Evolutionary conservation across 2,329 filamentous ascomycete genomes (phyloP).

Genomic region (Rutstroemia sp.): DNA sequence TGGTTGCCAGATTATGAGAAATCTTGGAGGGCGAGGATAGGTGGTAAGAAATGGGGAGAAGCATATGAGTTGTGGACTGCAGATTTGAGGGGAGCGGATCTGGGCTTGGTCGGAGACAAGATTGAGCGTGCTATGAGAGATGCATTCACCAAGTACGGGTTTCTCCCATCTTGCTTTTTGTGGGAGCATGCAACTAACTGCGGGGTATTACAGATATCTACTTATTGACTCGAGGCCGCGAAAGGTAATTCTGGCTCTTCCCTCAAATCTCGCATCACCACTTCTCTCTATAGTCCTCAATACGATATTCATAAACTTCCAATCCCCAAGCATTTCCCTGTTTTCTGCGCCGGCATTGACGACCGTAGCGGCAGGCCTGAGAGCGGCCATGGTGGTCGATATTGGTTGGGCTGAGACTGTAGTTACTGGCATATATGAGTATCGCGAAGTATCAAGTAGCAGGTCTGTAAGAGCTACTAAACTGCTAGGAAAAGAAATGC

Average conservation of each 20-base stretch:
- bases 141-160: slow-evolving; percentile 68
- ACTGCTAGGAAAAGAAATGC: slow-evolving; percentile 61
- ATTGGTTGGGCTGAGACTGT: slow-evolving; percentile 89
- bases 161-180: slow-evolving; percentile 30
- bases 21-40: slow-evolving; percentile 39
- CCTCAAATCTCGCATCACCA: slow-evolving; percentile 69
- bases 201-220: slow-evolving; percentile 40
- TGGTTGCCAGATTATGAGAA: slow-evolving; percentile 51
- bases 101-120: slow-evolving; percentile 78
- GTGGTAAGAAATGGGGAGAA: slow-evolving; percentile 50
- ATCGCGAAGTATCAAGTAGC: slow-evolving; percentile 66
- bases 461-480: slow-evolving; percentile 71
- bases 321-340: slow-evolving; percentile 72
- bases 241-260: slow-evolving; percentile 66
- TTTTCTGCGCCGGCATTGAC: slow-evolving; percentile 70
- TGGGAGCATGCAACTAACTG: slow-evolving; percentile 8
- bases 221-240: slow-evolving; percentile 70
- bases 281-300: slow-evolving; percentile 69
- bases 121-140: slow-evolving; percentile 77
- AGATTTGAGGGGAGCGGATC: slow-evolving; percentile 64
- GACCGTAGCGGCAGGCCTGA: slow-evolving; percentile 70
- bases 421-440: slow-evolving; percentile 84
- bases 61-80: slow-evolving; percentile 71
- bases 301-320: slow-evolving; percentile 73
- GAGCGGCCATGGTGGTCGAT: slow-evolving; percentile 81